Evolutionary conservation across 345 rosid genomes (phyloP).

Genomic region (Jatropha curcas): DNA sequence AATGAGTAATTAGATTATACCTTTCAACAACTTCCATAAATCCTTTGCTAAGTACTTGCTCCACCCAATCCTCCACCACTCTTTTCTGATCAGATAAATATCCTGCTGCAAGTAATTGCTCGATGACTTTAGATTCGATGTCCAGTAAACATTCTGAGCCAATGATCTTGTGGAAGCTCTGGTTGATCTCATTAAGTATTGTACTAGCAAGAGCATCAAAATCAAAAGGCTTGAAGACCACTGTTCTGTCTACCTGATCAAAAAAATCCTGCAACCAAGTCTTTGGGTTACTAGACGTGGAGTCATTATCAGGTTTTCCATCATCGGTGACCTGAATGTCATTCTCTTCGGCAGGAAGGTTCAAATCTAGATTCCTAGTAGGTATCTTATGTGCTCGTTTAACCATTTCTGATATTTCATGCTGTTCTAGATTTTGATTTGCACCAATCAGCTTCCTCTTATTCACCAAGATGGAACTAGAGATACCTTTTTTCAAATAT

Average conservation of each 20-base stretch:
- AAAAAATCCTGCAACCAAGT: slow-evolving; percentile 59
- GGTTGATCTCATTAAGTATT: slow-evolving; percentile 31
- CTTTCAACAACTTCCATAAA: slow-evolving; percentile 43
- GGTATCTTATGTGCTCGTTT: slow-evolving; percentile 35
- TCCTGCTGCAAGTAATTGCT: slow-evolving; percentile 54
- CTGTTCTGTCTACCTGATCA: slow-evolving; percentile 46
- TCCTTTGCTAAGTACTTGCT: slow-evolving; percentile 45
- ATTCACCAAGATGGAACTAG: slow-evolving; percentile 18
- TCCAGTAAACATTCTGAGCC: slow-evolving; percentile 48
- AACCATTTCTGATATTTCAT: slow-evolving; percentile 15
- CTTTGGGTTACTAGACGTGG: slow-evolving; percentile 44
- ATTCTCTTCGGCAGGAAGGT: slow-evolving; percentile 62
- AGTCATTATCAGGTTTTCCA: slow-evolving; percentile 24
- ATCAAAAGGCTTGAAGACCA: slow-evolving; percentile 55
- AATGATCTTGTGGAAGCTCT: slow-evolving; percentile 34
- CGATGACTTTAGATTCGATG: slow-evolving; percentile 45
- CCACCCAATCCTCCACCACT: slow-evolving; percentile 53
- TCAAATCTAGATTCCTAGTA: slow-evolving; percentile 57
- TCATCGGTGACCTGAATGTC: slow-evolving; percentile 1
- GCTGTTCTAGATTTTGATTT: slow-evolving; percentile 17
- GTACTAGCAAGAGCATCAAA: slow-evolving; percentile 53
- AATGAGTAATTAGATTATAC: slow-evolving; percentile 24
- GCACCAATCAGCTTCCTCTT: slow-evolving; percentile 38
- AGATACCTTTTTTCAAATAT: slow-evolving; percentile 20
- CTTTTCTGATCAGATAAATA: slow-evolving; percentile 43